These are phyloP conservation scores for Rhodotorula sp. DNA, from an alignment of 1,284 basidiomycete species.

Conservation along the genomic window DNA sequence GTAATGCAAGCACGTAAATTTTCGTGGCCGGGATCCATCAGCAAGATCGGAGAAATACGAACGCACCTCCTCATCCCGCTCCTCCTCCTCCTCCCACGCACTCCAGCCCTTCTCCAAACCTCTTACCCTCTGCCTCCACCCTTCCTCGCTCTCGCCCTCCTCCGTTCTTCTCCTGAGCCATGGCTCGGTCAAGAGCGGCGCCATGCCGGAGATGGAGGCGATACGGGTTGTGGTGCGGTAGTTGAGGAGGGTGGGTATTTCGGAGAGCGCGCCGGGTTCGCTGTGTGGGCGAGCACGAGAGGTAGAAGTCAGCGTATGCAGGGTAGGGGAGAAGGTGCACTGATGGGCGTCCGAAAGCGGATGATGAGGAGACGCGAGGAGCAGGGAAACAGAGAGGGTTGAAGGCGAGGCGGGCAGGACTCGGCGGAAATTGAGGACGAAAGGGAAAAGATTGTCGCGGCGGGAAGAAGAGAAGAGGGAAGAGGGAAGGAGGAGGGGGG, in stretches of 20 bases:
- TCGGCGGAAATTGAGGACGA: too few relatives aligned
- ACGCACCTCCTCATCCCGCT: constrained; percentile 1
- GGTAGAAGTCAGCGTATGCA: not conserved
- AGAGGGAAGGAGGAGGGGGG: not conserved
- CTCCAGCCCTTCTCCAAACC: constrained; percentile 6
- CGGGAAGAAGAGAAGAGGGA: too few relatives aligned
- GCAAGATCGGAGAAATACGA: too few relatives aligned
- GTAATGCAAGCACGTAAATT: too few relatives aligned
- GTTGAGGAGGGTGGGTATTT: constrained; percentile 56
- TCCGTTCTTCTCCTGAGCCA: not conserved
- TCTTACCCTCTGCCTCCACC: not conserved
- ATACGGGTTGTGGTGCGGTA: constrained; percentile 59
- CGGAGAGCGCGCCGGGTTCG: constrained; percentile 20
- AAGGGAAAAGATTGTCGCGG: too few relatives aligned
- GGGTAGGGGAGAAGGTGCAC: too few relatives aligned
- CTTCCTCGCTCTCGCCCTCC: not conserved
- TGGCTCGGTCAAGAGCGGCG: constrained; percentile 50
- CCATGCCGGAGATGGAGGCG: constrained; percentile 59
- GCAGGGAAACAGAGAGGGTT: too few relatives aligned
- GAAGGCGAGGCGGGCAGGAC: too few relatives aligned
- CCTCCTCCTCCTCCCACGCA: not conserved
- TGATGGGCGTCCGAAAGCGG: too few relatives aligned
- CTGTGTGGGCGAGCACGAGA: not conserved
- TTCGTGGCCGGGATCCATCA: too few relatives aligned
- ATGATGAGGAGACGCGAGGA: too few relatives aligned